Base-by-base conservation (phyloP, 2,329 filamentous ascomycete species). In the Aspergillus sp. region DNA sequence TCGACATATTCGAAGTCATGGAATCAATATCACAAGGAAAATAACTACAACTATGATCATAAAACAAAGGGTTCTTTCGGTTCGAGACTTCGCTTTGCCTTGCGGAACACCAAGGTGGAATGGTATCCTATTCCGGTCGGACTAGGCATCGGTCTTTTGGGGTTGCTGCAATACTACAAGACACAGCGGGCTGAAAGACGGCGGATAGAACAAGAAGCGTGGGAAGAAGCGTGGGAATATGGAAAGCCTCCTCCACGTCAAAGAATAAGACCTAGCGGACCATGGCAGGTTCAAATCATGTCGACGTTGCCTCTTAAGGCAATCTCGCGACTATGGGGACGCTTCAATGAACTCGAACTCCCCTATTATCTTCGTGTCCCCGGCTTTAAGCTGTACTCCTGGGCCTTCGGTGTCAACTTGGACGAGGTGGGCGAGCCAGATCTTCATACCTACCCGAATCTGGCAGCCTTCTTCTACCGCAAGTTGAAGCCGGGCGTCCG, bases 381-480 rank as follows among this genome's bases (percentile, higher is more conserved):
- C 1, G 90, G 90, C 10, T 95, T 96, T 72, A 91, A 88, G 65
- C 79, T 96, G 1, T 96, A 96, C 67, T 85, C 89, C 1, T 94
- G 79, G 72, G 78, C 91, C 32, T 96, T 96, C 59, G 90, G 90
- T n/a, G 90, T 95, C 60, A 86, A 86, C 64, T 78, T 98, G 45
- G 79, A 85, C 46, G 93, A 98, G 71, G 83, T 96, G 12, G 81
- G 83, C 29, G 90, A 98, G 62, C 81, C 85, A 12, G 93, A 98
- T 58, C 81, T 98, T 13, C 90, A 88, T 64, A 80, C 79, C 38
- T 98, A 93, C 65, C 88, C 90, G 13, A 98, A 98, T 62, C 81
- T 98, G 33, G 89, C 91, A 5, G 82, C 91, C 46, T 98, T 98
- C 76, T 98, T 98, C 75, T 98, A 97, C 68, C 88, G 93, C 49